Base-by-base conservation (phyloP, 202 grass and related monocot species). In the Zizania palustris region DNA sequence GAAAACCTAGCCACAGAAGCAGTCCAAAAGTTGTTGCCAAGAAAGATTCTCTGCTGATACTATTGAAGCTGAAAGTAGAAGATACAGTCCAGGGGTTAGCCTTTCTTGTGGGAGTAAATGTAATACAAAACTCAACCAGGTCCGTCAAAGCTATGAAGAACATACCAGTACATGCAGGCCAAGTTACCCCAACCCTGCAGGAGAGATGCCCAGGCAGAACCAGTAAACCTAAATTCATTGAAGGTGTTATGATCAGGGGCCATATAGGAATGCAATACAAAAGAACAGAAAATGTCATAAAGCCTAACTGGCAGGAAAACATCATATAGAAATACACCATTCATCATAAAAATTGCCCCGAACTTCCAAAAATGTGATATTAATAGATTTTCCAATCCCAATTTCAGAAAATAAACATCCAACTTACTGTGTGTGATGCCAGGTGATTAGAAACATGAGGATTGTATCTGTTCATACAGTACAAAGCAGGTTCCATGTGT, bases 11-110 rank as follows among this genome's bases (percentile, higher is more conserved):
- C 89, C 89, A 94, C 33, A 87, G 48, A 83, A 98, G 61, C 49
- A 94, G 60, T 20, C 89, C 84, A 1, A 76, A 42, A 67, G 89
- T 86, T 61, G 95, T 92, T 16, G 76, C 85, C 45, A 97, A 88
- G 87, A 92, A 97, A 83, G 90, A 94, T 80, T 94, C 89, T 85
- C 68, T 86, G 76, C 91, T 92, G 61, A 97, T 97, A 74, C 60
- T 92, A 60, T 85, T 51, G 76, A 86, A 94, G 71, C 95, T 97
- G 85, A 33, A 86, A 89, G 58, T 65, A 65, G 40, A 65, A 65
- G 35, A 65, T 28, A 75, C 14, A 77, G 53, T 68, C 58, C 60
- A 79, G 57, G 44, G 33, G 73, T 80, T 65, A 86, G 73, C 9
- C 4, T 11, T 58, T 58, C 20, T 56, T 65, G 65, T 60, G 49